These are phyloP conservation scores for Diplodia mutila DNA, from an alignment of 2,329 filamentous ascomycete species.

Conservation along the genomic window DNA sequence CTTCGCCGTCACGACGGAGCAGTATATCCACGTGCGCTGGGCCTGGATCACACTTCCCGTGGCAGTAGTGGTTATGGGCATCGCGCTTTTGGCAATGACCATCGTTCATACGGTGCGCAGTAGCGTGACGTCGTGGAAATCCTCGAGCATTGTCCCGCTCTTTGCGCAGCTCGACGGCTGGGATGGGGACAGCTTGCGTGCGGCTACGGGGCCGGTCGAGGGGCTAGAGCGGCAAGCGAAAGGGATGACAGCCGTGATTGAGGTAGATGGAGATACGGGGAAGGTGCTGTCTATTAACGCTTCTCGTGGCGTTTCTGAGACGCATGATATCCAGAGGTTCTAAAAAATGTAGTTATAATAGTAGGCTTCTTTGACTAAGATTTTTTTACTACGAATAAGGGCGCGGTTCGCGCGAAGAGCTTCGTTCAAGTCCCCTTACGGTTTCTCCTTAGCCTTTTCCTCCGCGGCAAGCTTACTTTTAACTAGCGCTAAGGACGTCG, in stretches of 20 bases:
- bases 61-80: neutral
- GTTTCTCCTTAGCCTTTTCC: too few species aligned
- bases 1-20: neutral
- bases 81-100: neutral
- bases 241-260: neutral
- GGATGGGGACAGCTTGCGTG: neutral
- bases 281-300: conserved; percentile 32
- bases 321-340: neutral
- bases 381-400: too few species aligned
- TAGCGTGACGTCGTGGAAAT: conserved; percentile 1
- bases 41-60: neutral
- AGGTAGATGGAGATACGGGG: neutral
- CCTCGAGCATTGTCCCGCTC: neutral
- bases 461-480: too few species aligned
- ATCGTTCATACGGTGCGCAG: neutral
- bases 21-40: neutral
- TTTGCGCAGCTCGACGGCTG: neutral
- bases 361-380: too few species aligned
- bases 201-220: neutral
- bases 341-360: too few species aligned
- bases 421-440: too few species aligned
- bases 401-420: too few species aligned
- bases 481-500: too few species aligned
- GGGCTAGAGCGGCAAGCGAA: neutral
- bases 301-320: neutral